Conservation (phyloP, 805 yeast genomes). For the Lipomyces starkeyi region DNA sequence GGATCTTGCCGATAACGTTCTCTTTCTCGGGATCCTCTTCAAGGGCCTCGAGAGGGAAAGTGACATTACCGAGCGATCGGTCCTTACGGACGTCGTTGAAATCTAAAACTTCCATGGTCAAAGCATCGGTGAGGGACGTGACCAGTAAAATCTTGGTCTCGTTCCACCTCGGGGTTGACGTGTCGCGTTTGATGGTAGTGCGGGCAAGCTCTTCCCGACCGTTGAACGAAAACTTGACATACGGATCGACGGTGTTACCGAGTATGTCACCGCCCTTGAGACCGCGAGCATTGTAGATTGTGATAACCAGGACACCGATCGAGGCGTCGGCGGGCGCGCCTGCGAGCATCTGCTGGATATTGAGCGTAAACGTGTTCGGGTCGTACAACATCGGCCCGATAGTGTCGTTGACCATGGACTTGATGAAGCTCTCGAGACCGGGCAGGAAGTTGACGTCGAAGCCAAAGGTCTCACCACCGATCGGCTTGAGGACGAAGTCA, state of each 20-base stretch:
- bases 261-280: constrained; percentile 70
- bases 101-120: constrained; percentile 73
- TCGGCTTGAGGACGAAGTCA: constrained; percentile 79
- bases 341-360: constrained; percentile 85
- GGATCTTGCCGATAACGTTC: constrained; percentile 59
- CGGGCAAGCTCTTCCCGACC: constrained; percentile 58
- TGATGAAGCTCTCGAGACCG: constrained; percentile 80
- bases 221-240: constrained; percentile 65
- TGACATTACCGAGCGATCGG: constrained; percentile 75
- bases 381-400: constrained; percentile 86
- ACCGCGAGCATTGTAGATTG: constrained; percentile 67
- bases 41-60: constrained; percentile 72
- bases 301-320: constrained; percentile 81
- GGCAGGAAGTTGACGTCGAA: constrained; percentile 89
- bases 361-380: constrained; percentile 92
- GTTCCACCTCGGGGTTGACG: constrained; percentile 80
- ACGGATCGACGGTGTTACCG: constrained; percentile 90
- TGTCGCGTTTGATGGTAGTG: constrained; percentile 70
- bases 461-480: constrained; percentile 82
- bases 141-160: constrained; percentile 76
- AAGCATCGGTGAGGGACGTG: constrained; percentile 79
- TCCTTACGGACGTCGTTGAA: constrained; percentile 80
- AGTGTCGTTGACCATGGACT: constrained; percentile 83
- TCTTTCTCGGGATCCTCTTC: constrained; percentile 55
- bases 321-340: constrained; percentile 82